These are phyloP conservation scores for Fusarium oxysporum DNA, from an alignment of 2,329 filamentous ascomycete species.

Conservation along the genomic window DNA sequence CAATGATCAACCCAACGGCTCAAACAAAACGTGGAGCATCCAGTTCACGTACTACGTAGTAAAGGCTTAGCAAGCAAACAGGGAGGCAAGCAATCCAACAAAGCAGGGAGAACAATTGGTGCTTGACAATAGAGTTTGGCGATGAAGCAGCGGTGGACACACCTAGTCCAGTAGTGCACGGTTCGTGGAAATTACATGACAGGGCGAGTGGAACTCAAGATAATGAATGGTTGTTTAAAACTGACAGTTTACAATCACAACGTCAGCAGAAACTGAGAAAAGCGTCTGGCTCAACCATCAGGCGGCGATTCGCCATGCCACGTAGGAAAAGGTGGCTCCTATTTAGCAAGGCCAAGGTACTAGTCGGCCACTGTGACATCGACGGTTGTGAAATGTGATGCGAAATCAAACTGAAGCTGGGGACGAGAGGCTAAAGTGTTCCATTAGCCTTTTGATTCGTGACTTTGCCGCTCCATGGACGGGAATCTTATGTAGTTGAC, in stretches of 20 bases:
- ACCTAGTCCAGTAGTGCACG: constrained; percentile 18
- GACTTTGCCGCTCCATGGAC: constrained; percentile 4
- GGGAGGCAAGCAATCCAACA: constrained; percentile 1
- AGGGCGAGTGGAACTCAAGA: constrained; percentile 3
- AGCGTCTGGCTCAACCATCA: constrained; percentile 26
- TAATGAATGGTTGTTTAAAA: not conserved
- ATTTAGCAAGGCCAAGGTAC: not conserved
- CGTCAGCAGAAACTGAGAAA: constrained; percentile 14
- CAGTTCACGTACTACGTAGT: constrained; percentile 1
- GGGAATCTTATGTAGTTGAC: not conserved
- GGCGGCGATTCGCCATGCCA: constrained; percentile 29
- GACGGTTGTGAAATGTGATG: not conserved
- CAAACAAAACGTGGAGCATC: constrained; percentile 18
- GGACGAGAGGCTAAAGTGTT: not conserved
- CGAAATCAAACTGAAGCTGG: constrained; percentile 3
- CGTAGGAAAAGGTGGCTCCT: constrained; percentile 32
- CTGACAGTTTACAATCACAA: not conserved
- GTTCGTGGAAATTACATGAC: constrained; percentile 43
- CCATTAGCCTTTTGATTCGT: not conserved
- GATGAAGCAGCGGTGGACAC: constrained; percentile 44
- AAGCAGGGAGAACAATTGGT: constrained; percentile 30
- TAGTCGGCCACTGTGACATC: constrained; percentile 4
- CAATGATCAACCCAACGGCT: constrained; percentile 26
- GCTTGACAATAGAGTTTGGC: constrained; percentile 43
- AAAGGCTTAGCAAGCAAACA: constrained; percentile 33